These are phyloP conservation scores for Phytophthora cryptogea DNA, from an alignment of 352 stramenopile species.

Conservation along the genomic window DNA sequence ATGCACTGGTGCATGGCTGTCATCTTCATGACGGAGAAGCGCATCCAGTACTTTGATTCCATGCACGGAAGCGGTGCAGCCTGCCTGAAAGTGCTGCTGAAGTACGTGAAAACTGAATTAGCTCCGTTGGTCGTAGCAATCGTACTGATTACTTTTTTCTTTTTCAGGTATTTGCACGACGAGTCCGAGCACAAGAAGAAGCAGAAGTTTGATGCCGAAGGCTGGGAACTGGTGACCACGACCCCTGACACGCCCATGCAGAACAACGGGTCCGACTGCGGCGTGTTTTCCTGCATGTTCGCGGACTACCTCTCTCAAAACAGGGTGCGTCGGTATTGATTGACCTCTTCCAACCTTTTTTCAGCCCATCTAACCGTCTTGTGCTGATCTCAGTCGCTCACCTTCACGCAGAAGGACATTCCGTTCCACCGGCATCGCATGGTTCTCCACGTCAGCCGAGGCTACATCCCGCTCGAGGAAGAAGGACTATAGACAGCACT, in stretches of 20 bases:
- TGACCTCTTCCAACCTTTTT: neutral
- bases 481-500: slow-evolving; percentile 47
- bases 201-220: slow-evolving; percentile 55
- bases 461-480: slow-evolving; percentile 67
- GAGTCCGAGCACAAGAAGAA: slow-evolving; percentile 89
- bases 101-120: slow-evolving; percentile 25
- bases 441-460: slow-evolving; percentile 71
- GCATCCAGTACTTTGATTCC: slow-evolving; percentile 90
- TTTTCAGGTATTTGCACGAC: slow-evolving; percentile 74
- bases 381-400: slow-evolving; percentile 44
- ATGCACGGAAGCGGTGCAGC: slow-evolving; percentile 72
- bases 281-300: slow-evolving; percentile 89
- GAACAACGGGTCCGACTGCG: slow-evolving; percentile 84
- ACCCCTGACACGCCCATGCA: slow-evolving; percentile 72
- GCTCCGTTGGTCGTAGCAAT: neutral
- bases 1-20: slow-evolving; percentile 88
- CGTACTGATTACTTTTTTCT: slow-evolving; percentile 1
- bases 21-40: slow-evolving; percentile 88
- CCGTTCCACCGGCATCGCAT: slow-evolving; percentile 85
- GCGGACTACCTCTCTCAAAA: slow-evolving; percentile 78
- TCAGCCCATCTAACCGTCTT: neutral
- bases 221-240: slow-evolving; percentile 71
- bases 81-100: slow-evolving; percentile 76
- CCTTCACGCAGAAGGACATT: slow-evolving; percentile 84
- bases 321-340: slow-evolving; percentile 38